These are phyloP conservation scores for Quercus phellos DNA, from an alignment of 331 rosid genomes.

Conservation along the genomic window DNA sequence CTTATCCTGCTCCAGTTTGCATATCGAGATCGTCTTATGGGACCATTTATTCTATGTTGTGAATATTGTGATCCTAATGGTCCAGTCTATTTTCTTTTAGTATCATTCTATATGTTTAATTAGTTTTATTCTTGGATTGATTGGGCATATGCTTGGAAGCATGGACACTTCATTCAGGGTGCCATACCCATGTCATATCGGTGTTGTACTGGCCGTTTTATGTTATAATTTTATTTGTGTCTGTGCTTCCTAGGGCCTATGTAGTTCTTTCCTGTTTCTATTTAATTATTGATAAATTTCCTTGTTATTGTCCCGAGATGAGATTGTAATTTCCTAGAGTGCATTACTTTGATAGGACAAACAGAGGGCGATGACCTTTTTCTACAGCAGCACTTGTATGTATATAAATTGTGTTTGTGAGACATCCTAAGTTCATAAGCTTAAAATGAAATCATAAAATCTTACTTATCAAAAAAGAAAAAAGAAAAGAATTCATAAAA, in stretches of 20 bases:
- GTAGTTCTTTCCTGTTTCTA: background rate
- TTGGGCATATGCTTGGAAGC: too few relatives aligned
- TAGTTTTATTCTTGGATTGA: conserved; percentile 1
- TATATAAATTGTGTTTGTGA: background rate
- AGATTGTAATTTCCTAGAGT: background rate
- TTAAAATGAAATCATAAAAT: background rate
- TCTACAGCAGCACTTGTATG: background rate
- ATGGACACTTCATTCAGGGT: too few relatives aligned
- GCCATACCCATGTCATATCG: too few relatives aligned
- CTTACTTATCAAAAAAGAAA: too few relatives aligned
- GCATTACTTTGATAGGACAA: too few relatives aligned
- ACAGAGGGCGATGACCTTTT: background rate
- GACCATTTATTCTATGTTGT: background rate
- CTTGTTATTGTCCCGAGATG: background rate
- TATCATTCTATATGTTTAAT: background rate
- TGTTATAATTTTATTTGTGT: too few relatives aligned
- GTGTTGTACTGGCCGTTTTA: too few relatives aligned
- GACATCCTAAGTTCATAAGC: background rate
- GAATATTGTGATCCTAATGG: background rate
- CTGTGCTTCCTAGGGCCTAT: too few relatives aligned
- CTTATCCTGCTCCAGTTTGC: background rate
- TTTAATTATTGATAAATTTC: background rate
- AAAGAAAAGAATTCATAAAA: background rate
- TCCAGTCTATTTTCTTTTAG: background rate
- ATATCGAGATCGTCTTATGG: background rate